A percentile compares a stretch with the other conserved stretches of the same genome.
Evolutionary conservation across 2,329 filamentous ascomycete species (phyloP).

Genomic region (Beauveria varroae): DNA sequence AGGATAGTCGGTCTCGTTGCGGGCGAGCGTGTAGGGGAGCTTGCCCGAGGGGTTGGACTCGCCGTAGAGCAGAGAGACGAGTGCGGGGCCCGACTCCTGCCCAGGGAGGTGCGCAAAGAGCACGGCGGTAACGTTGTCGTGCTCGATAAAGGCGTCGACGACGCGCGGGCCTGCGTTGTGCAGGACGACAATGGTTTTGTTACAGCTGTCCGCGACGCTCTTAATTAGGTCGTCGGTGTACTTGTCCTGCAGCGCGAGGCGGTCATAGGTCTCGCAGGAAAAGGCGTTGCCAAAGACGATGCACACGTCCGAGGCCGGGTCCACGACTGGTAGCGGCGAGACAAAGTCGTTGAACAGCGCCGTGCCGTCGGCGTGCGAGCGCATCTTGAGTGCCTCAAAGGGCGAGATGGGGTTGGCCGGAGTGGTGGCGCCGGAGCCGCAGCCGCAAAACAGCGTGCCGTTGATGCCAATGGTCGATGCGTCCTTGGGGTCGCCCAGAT

Average conservation of each 20-base stretch:
- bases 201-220: slow-evolving; percentile 50
- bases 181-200: slow-evolving; percentile 56
- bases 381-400: slow-evolving; percentile 45
- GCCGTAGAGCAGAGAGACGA: slow-evolving; percentile 52
- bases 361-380: slow-evolving; percentile 47
- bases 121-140: slow-evolving; percentile 56
- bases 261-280: slow-evolving; percentile 64
- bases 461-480: slow-evolving; percentile 39
- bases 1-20: slow-evolving; percentile 48
- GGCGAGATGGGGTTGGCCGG: slow-evolving; percentile 43
- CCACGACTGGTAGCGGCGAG: slow-evolving; percentile 39
- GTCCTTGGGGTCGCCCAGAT: slow-evolving; percentile 10
- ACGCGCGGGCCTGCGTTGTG: slow-evolving; percentile 57
- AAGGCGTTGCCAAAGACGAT: slow-evolving; percentile 61
- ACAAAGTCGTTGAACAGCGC: slow-evolving; percentile 53
- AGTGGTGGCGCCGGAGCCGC: slow-evolving; percentile 41
- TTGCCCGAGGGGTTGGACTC: slow-evolving; percentile 48
- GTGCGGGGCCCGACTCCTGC: slow-evolving; percentile 50
- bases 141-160: slow-evolving; percentile 54
- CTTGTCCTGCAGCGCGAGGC: slow-evolving; percentile 56
- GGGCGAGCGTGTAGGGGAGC: slow-evolving; percentile 55
- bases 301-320: slow-evolving; percentile 53
- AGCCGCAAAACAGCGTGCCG: slow-evolving; percentile 30
- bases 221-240: slow-evolving; percentile 51
- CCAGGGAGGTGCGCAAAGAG: slow-evolving; percentile 59